Evolutionary conservation across 2,329 filamentous ascomycete genomes (phyloP), one percentile per base, ranked within the genome.

Genomic region (Coleophoma crateriformis): DNA sequence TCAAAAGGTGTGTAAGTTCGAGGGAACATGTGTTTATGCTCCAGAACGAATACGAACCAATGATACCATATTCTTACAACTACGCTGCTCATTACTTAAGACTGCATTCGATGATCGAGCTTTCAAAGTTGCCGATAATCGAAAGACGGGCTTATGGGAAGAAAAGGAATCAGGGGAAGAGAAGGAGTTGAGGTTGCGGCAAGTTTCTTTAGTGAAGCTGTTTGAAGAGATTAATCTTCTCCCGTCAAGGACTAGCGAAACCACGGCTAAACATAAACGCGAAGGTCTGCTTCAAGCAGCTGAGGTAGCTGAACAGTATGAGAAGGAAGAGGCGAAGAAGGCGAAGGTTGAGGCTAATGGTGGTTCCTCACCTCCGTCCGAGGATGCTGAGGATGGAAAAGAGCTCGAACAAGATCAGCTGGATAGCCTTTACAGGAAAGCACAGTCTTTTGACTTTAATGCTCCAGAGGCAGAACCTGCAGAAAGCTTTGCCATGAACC

Each of bases 351-450:
- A 42, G n/a, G 57, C 52, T 15, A 56, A 50, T 45, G 41, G 15
- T 13, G 47, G 52, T 20, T 61, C 56, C 17, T 83, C 84, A 1
- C 71, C 84, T 0, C 68, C 70, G 1, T 72, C 75, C 0, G 78
- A 81, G 5, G 72, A 82, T 43, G 74, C 75, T 0, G 91, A 96
- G 58, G 91, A 96, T 34, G 90, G 90, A 2, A 80, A 91, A 59
- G 91, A 97, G 68, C 77, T 99, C 0, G 90, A 97, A 63, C 90
- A 97, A 66, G 91, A 95, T 60, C 94, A 99, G 64, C 84, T 99
- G 3, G 94, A 99, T 65, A 83, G 88, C 0, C 71, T 99, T 1
- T 99, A 99, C 68, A 89, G 87, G 62, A 99, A 99, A 64, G 94
- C 94, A 0, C 94, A 99, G 63, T 91, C 90, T 0, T 97, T 97